A percentile compares a stretch with the other conserved stretches of the same genome.
Conservation (phyloP, 2,329 filamentous ascomycete genomes). For the Coleophoma eucalyptorum region DNA sequence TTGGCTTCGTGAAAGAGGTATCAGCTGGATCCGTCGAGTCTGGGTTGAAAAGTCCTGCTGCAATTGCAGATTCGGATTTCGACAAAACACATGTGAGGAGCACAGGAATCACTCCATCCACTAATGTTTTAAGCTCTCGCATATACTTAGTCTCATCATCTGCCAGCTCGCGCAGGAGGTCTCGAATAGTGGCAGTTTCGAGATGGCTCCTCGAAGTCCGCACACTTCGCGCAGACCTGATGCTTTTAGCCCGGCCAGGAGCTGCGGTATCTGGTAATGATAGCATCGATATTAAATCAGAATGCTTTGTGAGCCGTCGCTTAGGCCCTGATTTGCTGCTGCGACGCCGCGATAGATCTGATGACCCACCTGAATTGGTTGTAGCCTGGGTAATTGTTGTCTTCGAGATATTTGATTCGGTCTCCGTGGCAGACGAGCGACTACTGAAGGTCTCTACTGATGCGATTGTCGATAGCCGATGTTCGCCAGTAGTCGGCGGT, state of each 20-base stretch:
- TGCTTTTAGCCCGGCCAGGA: conserved; percentile 60
- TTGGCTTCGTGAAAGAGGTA: conserved; percentile 71
- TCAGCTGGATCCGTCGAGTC: conserved; percentile 38
- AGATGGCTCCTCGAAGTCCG: conserved; percentile 67
- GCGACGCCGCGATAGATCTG: conserved; percentile 22
- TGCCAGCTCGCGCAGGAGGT: conserved; percentile 75
- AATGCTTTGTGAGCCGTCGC: conserved; percentile 81
- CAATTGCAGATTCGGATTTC: conserved; percentile 60
- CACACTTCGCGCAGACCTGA: conserved; percentile 74
- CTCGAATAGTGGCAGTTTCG: conserved; percentile 65
- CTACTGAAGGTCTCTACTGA: conserved; percentile 23
- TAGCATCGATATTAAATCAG: conserved; percentile 88
- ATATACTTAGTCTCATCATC: conserved; percentile 86
- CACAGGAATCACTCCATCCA: conserved; percentile 93
- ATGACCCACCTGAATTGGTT: conserved; percentile 15
- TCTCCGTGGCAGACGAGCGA: conserved; percentile 11
- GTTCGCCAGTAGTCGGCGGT: conserved; percentile 17
- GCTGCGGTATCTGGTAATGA: conserved; percentile 62
- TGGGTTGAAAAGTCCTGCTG: conserved; percentile 64
- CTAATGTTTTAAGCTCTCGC: conserved; percentile 85
- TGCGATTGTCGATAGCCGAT: conserved; percentile 25
- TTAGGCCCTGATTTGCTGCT: conserved; percentile 36
- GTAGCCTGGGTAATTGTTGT: conserved; percentile 39
- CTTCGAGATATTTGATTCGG: conserved; percentile 21
- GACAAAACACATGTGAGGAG: conserved; percentile 81